Percentiles rank a stretch among this genome's conserved stretches.
Evolutionary conservation across 2,329 filamentous ascomycete genomes (phyloP).

Genomic region (Penicillium rolfsii): DNA sequence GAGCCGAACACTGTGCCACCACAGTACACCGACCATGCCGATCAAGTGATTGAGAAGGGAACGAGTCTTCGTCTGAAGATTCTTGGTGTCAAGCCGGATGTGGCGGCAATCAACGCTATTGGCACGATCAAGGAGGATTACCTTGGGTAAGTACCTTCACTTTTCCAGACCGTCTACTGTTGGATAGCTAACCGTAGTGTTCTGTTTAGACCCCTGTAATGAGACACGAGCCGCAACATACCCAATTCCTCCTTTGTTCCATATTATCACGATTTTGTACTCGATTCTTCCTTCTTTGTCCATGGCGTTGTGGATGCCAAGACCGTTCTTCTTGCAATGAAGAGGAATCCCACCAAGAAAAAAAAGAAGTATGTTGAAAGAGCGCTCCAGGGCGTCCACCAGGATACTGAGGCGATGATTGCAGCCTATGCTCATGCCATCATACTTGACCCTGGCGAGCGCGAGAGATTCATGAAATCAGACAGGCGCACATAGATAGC

Average conservation of each 20-base stretch:
- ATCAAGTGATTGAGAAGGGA: slow-evolving; percentile 89
- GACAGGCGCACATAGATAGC: slow-evolving; percentile 10
- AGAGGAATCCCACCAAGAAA: slow-evolving; percentile 7
- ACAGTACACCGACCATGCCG: slow-evolving; percentile 92
- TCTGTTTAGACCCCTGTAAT: slow-evolving; percentile 36
- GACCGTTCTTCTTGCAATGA: background rate
- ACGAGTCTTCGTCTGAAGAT: slow-evolving; percentile 94
- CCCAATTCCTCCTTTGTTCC: slow-evolving; percentile 17
- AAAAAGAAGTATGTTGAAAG: slow-evolving; percentile 7
- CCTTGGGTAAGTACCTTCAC: slow-evolving; percentile 46
- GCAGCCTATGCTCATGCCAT: background rate
- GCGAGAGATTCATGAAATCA: background rate
- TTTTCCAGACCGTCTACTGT: background rate
- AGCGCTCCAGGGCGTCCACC: slow-evolving; percentile 12
- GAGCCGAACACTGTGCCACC: slow-evolving; percentile 96
- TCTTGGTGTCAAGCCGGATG: slow-evolving; percentile 89
- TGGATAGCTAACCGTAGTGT: background rate
- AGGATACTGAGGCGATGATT: slow-evolving; percentile 2
- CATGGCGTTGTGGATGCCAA: slow-evolving; percentile 6
- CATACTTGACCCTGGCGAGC: background rate
- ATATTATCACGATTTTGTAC: slow-evolving; percentile 19
- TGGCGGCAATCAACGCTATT: slow-evolving; percentile 94
- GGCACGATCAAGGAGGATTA: slow-evolving; percentile 87
- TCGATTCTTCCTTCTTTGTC: background rate
- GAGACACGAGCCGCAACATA: slow-evolving; percentile 29